Base-by-base conservation (phyloP, 2,329 filamentous ascomycete genomes). In the Botrytis squamosa region DNA sequence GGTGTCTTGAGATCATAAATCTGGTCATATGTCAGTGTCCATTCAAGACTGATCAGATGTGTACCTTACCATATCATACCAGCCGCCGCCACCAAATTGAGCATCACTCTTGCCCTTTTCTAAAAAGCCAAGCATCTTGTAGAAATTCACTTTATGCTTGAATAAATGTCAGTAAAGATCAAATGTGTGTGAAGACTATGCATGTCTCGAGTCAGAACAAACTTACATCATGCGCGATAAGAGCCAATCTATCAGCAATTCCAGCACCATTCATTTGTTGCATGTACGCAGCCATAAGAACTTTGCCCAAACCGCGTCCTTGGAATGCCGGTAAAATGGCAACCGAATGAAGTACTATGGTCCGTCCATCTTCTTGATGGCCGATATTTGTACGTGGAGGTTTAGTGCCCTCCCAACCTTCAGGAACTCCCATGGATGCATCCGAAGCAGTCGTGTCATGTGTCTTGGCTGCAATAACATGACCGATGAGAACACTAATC, bases 311-410 rank as follows among this genome's bases (percentile, higher is more conserved):
- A 1, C 93, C 92, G 73, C 90, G 89, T 49, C 89, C 86, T 77
- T 96, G 93, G 73, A 94, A 89, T 74, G 90, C 88, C 0, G 93
- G 93, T 72, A 92, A 86, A 9, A 97, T 91, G 29, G 92, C 93
- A 8, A 98, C 86, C 0, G 93, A 95, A 83, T 98, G 95, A 68
- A 97, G 84, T 72, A 90, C 93, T 72, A 97, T 87, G 0, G 93
- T 97, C 62, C 89, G 84, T 57, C 94, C 94, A 25, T 85, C 84
- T 74, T 93, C 89, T 78, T 92, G 88, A 82, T 97, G 93, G 46
- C 93, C 93, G 16, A 89, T 80, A 2, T 82, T 80, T 52, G 86
- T 84, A 65, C 83, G 81, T 70, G 84, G 82, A 70, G 80, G 81
- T 72, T 83, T 83, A 67, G 82, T 80, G 14, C 85, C 84, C 75